Conservation (phyloP, 2,329 filamentous ascomycete genomes). For the Microdochium trichocladiopsis region DNA sequence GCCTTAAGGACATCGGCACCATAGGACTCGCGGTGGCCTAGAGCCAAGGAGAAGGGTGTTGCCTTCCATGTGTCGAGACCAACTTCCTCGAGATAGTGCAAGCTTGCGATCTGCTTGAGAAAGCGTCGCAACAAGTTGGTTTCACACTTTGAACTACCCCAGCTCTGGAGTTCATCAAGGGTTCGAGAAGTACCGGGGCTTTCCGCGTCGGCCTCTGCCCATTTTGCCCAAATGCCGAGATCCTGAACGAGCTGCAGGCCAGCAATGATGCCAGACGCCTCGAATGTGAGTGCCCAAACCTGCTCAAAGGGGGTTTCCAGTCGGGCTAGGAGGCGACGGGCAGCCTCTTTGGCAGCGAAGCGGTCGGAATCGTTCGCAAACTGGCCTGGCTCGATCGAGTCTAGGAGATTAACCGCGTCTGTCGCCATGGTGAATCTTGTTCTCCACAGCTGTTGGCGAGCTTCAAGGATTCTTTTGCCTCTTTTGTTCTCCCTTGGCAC, state of each 20-base stretch:
- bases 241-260: conserved; percentile 11
- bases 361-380: conserved; percentile 8
- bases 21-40: conserved; percentile 14
- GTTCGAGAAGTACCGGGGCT: neutral
- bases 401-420: neutral
- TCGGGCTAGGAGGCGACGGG: conserved; percentile 10
- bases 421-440: neutral
- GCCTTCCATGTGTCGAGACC: conserved; percentile 15
- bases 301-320: conserved; percentile 13
- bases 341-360: conserved; percentile 8
- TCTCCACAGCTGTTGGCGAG: neutral
- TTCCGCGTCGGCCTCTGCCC: conserved; percentile 9
- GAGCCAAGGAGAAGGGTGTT: conserved; percentile 14
- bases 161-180: neutral
- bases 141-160: neutral
- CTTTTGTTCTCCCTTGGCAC: neutral
- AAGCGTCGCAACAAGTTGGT: neutral
- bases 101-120: conserved; percentile 5
- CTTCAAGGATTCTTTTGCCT: neutral
- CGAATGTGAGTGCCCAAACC: conserved; percentile 7
- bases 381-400: neutral
- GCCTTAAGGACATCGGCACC: conserved; percentile 13
- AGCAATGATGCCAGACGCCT: conserved; percentile 10
- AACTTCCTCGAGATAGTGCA: conserved; percentile 17
- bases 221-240: conserved; percentile 12